Evolutionary conservation across 495 filamentous ascomycete species (phyloP).

Genomic region (Cladorrhinum samala): DNA sequence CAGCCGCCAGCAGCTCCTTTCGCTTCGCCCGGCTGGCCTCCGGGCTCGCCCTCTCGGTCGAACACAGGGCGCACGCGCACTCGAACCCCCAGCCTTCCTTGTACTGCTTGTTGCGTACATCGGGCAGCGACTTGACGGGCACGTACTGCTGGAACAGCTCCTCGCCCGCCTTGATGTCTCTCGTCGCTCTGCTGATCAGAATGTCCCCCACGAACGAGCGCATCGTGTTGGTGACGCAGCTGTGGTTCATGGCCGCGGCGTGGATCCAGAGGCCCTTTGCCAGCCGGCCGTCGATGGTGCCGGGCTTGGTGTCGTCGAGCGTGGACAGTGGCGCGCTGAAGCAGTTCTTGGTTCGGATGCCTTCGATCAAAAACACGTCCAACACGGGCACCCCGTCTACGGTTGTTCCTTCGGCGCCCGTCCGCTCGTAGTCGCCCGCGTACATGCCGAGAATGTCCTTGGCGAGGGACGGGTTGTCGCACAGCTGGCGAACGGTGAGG

Average conservation of each 20-base stretch:
- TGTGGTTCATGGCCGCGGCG: constrained; percentile 52
- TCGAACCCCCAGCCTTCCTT: constrained; percentile 42
- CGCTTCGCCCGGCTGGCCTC: constrained; percentile 16
- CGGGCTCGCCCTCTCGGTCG: constrained; percentile 16
- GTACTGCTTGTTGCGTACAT: constrained; percentile 17
- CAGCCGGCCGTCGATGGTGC: constrained; percentile 17
- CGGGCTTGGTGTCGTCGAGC: constrained; percentile 27
- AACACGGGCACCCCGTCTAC: constrained; percentile 45
- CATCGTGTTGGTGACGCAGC: constrained; percentile 45
- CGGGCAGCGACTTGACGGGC: constrained; percentile 18
- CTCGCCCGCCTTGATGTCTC: constrained; percentile 40
- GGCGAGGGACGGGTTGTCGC: constrained; percentile 43
- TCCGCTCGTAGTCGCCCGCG: constrained; percentile 30
- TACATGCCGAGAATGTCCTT: constrained; percentile 36
- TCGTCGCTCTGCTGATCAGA: constrained; percentile 46
- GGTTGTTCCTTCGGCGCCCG: constrained; percentile 26
- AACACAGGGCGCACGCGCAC: constrained; percentile 43
- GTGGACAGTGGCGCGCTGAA: constrained; percentile 43
- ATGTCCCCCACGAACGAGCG: constrained; percentile 56
- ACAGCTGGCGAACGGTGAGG: constrained; percentile 40
- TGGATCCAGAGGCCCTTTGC: constrained; percentile 47
- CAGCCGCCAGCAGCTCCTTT: constrained; percentile 18
- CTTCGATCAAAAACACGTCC: constrained; percentile 45
- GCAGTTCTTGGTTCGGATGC: constrained; percentile 42
- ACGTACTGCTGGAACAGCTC: constrained; percentile 45